phyloP scores from a whole-genome alignment of 805 yeast species.

The Kazachstania taianensis region DNA sequence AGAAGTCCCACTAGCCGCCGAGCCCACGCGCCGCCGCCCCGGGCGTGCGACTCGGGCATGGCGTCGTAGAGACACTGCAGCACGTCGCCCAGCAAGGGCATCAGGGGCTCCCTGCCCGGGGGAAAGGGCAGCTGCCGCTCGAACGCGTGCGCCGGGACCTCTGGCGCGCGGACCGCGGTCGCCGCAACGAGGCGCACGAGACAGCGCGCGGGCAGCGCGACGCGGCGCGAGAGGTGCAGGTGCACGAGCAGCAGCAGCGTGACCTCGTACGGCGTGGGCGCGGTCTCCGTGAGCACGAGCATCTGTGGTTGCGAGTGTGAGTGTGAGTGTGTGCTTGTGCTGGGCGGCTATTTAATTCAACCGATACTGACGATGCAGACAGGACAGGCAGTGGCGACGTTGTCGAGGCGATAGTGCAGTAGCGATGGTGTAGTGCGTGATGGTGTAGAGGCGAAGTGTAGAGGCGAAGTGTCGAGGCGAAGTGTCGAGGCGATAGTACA shows the following conservation, averaged over 20 bases:
- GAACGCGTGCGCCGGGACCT: constrained; percentile 13
- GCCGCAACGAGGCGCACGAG: constrained; percentile 15
- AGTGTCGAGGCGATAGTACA: no score
- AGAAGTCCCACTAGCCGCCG: no score
- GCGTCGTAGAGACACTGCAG: constrained; percentile 5
- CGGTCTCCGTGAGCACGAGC: no score
- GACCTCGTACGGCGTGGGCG: constrained; percentile 22
- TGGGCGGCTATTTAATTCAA: no score
- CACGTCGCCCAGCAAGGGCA: constrained; percentile 11
- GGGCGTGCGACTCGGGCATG: background rate
- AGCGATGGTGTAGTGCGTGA: background rate
- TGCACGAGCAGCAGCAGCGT: constrained; percentile 15
- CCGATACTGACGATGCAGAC: no score
- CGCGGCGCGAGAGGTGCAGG: constrained; percentile 11
- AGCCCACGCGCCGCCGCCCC: no score
- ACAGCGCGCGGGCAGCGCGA: constrained; percentile 7
- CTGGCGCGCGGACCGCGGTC: constrained; percentile 12
- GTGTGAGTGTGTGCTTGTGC: no score
- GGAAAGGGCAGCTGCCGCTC: constrained; percentile 5
- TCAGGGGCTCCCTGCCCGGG: constrained; percentile 11
- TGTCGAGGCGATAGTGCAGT: background rate
- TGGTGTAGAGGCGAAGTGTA: no score
- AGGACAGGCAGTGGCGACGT: no score
- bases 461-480: no score
- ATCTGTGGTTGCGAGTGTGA: no score